Evolutionary conservation across 176 grass and related monocot genomes (phyloP).

Genomic region (Eleusine coracana): DNA sequence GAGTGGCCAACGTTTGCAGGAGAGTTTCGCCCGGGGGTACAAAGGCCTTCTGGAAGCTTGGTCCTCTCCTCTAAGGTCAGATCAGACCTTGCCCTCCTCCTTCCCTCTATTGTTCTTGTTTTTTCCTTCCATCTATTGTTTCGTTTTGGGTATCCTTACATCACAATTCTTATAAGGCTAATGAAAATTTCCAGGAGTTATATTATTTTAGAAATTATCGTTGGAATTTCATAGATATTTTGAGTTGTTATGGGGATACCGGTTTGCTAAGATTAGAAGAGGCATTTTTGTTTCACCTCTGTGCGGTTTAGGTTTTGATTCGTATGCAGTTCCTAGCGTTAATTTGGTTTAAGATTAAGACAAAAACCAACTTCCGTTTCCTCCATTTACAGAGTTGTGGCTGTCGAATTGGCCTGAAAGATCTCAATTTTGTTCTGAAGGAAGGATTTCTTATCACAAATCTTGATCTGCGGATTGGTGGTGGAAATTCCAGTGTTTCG

Average conservation of each 20-base stretch:
- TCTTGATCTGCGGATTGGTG: slow-evolving; percentile 33
- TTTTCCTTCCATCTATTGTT: background rate
- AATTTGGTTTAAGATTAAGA: background rate
- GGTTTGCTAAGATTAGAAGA: background rate
- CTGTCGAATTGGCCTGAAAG: slow-evolving; percentile 27
- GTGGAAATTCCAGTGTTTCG: slow-evolving; percentile 3
- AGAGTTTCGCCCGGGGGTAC: background rate
- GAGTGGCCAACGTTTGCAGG: background rate
- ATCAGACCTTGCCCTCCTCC: slow-evolving; percentile 32
- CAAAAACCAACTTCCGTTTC: background rate
- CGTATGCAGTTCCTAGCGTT: background rate
- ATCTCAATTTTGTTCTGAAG: slow-evolving; percentile 21
- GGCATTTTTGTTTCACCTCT: background rate
- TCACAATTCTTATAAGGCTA: background rate
- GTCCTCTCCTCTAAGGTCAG: slow-evolving; percentile 35
- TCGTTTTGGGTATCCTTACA: background rate
- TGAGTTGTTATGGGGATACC: background rate
- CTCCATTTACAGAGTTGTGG: slow-evolving; percentile 17
- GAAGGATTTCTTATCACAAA: background rate
- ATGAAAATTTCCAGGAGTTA: background rate
- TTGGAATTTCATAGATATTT: background rate
- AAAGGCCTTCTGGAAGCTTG: background rate
- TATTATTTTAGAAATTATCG: background rate
- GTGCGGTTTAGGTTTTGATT: background rate
- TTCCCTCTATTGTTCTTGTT: background rate